A percentile compares a stretch with the other conserved stretches of the same genome.
These are phyloP conservation scores for Cruciata laevipes DNA, from an alignment of 257 asterid genomes.

Conservation along the genomic window DNA sequence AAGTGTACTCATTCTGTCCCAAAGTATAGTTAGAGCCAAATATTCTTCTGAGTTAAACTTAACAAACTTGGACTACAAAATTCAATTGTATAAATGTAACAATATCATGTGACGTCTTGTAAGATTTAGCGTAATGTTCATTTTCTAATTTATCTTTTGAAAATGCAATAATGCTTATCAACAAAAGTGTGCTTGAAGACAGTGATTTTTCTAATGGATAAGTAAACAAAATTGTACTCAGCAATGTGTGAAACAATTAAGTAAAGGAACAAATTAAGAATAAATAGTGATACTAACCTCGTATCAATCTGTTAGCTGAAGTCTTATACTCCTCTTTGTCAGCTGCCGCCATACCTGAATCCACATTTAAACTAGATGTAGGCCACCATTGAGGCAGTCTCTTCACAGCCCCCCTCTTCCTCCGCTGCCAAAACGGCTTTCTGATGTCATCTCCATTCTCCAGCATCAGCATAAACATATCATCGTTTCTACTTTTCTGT, in stretches of 20 bases:
- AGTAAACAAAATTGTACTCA: not conserved
- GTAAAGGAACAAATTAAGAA: constrained; percentile 1
- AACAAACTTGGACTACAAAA: too few species aligned
- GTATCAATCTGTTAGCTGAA: constrained; percentile 53
- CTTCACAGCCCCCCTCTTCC: constrained; percentile 27
- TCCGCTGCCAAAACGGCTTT: constrained; percentile 24
- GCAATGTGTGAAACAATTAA: not conserved
- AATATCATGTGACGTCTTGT: not conserved
- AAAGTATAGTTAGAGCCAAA: too few species aligned
- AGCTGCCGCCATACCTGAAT: constrained; percentile 17
- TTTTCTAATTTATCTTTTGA: not conserved
- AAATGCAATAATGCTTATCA: too few species aligned
- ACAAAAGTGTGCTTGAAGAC: not conserved
- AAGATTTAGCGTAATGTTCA: not conserved
- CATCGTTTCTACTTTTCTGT: constrained; percentile 19
- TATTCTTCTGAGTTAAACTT: too few species aligned
- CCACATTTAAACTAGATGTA: constrained; percentile 21
- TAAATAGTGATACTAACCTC: constrained; percentile 40
- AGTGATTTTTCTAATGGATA: not conserved
- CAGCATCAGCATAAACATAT: constrained; percentile 11
- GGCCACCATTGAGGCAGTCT: constrained; percentile 97
- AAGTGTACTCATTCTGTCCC: not conserved
- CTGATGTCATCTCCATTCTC: constrained; percentile 18
- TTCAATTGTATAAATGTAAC: too few species aligned
- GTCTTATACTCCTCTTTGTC: constrained; percentile 58